phyloP scores from a whole-genome alignment of 441 rosid genomes.

The Adansonia gregorii region DNA sequence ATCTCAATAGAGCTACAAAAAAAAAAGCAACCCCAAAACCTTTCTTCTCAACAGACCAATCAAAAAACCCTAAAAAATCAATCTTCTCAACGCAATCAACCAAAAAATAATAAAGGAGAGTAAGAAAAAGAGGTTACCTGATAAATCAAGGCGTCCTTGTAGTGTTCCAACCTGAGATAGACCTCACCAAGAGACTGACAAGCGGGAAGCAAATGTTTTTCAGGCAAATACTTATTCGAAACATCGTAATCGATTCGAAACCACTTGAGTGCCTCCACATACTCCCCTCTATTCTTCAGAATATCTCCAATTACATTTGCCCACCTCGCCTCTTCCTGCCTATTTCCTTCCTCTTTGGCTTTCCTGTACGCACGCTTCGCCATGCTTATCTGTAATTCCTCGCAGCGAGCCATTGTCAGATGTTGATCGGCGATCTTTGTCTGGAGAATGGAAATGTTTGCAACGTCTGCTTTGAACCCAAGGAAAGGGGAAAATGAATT shows the following conservation, averaged over 20 bases:
- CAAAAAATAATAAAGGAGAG: neutral
- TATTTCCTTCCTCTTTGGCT: slow-evolving; percentile 75
- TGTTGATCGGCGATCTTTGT: neutral
- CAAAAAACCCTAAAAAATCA: neutral
- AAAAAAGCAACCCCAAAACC: neutral
- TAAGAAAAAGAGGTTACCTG: slow-evolving; percentile 49
- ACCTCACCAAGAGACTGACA: slow-evolving; percentile 95
- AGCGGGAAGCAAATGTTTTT: slow-evolving; percentile 76
- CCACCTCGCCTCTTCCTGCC: slow-evolving; percentile 92
- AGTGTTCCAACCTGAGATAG: slow-evolving; percentile 66
- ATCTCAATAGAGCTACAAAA: neutral
- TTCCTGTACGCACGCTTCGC: slow-evolving; percentile 72
- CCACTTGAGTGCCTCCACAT: slow-evolving; percentile 90
- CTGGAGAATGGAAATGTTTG: neutral
- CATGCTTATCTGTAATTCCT: slow-evolving; percentile 43
- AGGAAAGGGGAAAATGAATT: neutral
- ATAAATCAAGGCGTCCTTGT: slow-evolving; percentile 68
- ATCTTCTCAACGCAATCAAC: neutral
- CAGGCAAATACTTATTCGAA: slow-evolving; percentile 63
- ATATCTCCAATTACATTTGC: slow-evolving; percentile 85
- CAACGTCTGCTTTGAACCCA: neutral
- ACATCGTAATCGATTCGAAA: slow-evolving; percentile 76
- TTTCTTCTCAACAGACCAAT: neutral
- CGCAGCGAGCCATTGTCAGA: slow-evolving; percentile 54
- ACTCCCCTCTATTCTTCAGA: slow-evolving; percentile 85